Conservation (phyloP, 306 rosid genomes). For the Cucurbita pepo region DNA sequence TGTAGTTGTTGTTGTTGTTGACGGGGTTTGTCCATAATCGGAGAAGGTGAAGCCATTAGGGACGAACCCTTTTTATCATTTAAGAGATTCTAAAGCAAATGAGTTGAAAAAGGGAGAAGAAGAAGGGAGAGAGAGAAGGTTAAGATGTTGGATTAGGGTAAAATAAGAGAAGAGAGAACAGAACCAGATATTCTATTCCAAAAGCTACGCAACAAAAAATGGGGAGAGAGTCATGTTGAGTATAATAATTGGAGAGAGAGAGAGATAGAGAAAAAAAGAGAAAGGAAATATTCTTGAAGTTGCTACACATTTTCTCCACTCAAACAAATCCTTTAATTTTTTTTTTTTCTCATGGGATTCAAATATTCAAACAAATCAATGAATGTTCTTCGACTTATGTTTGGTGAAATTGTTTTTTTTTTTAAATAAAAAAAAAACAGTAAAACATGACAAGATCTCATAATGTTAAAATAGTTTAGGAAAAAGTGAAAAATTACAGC, state of each 20-base stretch:
- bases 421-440: no score
- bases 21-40: slow-evolving; percentile 44
- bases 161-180: slow-evolving; percentile 30
- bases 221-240: slow-evolving; percentile 36
- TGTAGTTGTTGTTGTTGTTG: slow-evolving; percentile 11
- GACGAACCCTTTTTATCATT: slow-evolving; percentile 31
- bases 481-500: not conserved
- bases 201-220: slow-evolving; percentile 61
- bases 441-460: no score
- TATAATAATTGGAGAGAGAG: slow-evolving; percentile 53
- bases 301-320: slow-evolving; percentile 36
- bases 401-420: not conserved
- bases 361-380: not conserved
- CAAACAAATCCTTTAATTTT: not conserved
- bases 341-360: not conserved
- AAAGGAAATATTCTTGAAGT: slow-evolving; percentile 34
- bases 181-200: slow-evolving; percentile 63
- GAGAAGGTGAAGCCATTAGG: slow-evolving; percentile 30
- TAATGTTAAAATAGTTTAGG: not conserved
- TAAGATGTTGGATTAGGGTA: slow-evolving; percentile 34
- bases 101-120: not conserved
- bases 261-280: slow-evolving; percentile 21
- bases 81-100: slow-evolving; percentile 18
- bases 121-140: slow-evolving; percentile 13
- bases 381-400: not conserved